These are phyloP conservation scores for Macrolepiota albuminosa DNA, from an alignment of 768 basidiomycete species.

Conservation along the genomic window DNA sequence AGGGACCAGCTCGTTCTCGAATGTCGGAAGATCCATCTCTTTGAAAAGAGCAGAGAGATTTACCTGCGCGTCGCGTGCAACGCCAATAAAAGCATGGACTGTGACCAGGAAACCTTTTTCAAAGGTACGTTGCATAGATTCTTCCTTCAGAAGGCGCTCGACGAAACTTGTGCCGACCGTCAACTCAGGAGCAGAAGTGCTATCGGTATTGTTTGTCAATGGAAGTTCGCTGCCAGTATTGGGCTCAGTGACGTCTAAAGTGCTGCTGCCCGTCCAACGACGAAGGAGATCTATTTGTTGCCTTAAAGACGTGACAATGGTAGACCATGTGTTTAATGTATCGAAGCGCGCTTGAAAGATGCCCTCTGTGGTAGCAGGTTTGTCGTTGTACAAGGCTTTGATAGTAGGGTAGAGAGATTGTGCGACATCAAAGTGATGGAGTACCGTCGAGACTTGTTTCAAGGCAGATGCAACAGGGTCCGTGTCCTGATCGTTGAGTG, in stretches of 20 bases:
- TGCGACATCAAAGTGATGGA: constrained; percentile 74
- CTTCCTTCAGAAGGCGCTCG: constrained; percentile 92
- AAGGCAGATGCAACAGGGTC: constrained; percentile 43
- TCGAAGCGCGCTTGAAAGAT: constrained; percentile 81
- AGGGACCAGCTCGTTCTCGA: constrained; percentile 83
- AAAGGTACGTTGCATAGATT: constrained; percentile 92
- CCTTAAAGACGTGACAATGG: constrained; percentile 80
- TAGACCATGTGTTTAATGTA: constrained; percentile 89
- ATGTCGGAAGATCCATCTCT: constrained; percentile 88
- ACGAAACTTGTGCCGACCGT: constrained; percentile 83
- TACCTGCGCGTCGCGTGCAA: constrained; percentile 84
- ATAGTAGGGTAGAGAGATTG: constrained; percentile 85
- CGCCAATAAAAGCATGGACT: constrained; percentile 80
- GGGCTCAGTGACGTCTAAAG: constrained; percentile 82
- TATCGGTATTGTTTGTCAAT: constrained; percentile 24
- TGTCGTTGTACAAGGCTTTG: constrained; percentile 75
- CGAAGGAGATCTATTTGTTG: constrained; percentile 77
- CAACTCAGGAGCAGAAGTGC: constrained; percentile 36
- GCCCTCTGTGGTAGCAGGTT: constrained; percentile 58
- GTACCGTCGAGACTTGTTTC: constrained; percentile 56
- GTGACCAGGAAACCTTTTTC: constrained; percentile 86
- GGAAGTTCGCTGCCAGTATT: constrained; percentile 60
- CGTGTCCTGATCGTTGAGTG: constrained; percentile 26
- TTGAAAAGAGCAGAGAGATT: constrained; percentile 70
- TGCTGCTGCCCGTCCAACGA: constrained; percentile 92